Base-by-base conservation (phyloP, 2,329 filamentous ascomycete species). In the Cordyceps fumosorosea region DNA sequence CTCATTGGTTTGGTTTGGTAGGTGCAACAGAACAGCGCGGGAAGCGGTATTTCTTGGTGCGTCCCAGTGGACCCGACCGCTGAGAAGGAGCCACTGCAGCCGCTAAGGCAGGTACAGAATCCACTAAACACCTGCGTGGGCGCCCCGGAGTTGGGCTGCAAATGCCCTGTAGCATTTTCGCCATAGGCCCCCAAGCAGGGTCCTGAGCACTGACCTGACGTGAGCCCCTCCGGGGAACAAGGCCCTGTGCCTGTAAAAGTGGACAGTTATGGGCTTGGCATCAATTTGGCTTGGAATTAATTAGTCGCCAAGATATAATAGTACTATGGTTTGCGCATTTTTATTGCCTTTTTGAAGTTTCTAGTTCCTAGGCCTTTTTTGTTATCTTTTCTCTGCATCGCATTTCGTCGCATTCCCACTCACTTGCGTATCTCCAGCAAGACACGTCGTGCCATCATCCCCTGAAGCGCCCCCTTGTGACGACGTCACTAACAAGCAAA, bases 201-300 rank as follows among this genome's bases (percentile, higher is more conserved):
- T 56, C 56, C 45, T 51, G 56, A 29, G 56, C 56, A 58, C 47
- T 51, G 56, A 58, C 56, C 45, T 20, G 42, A 7, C 32, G 24
- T 18, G 44, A 34, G 42, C 55, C 24, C 42, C 42, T 14, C 10
- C 12, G 18, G 22, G 44, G 11, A 14, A 32, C 10, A 1, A 22
- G n/a, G 32, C 16, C 22, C 24, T 58, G 56, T 58, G 56, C 56
- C 56, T 58, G 56, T 51, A 26, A 58, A 50, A 50, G 45, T 51
- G 56, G 56, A 1, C 45, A 12, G 32, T n/a, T 44, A 44, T 20
- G 48, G 55, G 44, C 11, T 14, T n/a, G 45, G 45, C 7, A 22
- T n/a, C 40, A 44, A 18, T 44, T 44, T 12, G 16, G 40, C 40
- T 44, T 44, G 40, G 5, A n/a, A 22, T 47, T 47, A 22, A 20